These are phyloP conservation scores for Pseudevernia furfuracea DNA, from an alignment of 495 filamentous ascomycete genomes.

Conservation along the genomic window DNA sequence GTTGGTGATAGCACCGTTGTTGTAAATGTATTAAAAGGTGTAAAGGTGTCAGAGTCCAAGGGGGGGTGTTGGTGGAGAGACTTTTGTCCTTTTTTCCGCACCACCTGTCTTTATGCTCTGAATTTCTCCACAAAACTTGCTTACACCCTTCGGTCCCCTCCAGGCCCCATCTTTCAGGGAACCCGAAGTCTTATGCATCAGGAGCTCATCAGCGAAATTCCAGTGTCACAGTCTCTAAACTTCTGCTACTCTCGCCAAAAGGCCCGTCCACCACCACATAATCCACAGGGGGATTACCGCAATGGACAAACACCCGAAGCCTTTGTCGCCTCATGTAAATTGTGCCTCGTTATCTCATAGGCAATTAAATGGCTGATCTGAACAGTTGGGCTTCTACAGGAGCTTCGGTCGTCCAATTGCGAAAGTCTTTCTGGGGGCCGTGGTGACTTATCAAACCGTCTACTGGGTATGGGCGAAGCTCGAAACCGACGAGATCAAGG, in stretches of 20 bases:
- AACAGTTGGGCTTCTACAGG: slow-evolving; percentile 66
- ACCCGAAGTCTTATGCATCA: no score
- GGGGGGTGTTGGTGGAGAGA: no score
- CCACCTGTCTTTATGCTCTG: no score
- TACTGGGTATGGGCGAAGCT: slow-evolving; percentile 85
- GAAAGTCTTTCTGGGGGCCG: slow-evolving; percentile 77
- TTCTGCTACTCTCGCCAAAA: not conserved
- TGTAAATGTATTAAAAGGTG: not conserved
- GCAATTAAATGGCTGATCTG: slow-evolving; percentile 1
- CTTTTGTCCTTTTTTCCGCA: no score
- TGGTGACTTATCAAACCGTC: slow-evolving; percentile 79
- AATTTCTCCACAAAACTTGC: no score
- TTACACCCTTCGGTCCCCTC: no score
- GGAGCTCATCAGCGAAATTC: no score
- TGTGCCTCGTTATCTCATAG: not conserved
- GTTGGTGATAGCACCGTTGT: not conserved
- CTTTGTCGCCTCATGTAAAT: slow-evolving; percentile 21
- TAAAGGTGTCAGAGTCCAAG: no score
- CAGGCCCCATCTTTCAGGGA: no score
- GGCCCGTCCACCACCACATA: not conserved
- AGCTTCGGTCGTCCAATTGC: slow-evolving; percentile 69
- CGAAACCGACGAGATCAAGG: slow-evolving; percentile 66
- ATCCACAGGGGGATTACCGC: not conserved
- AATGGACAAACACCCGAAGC: slow-evolving; percentile 8
- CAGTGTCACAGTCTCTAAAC: no score